phyloP scores from a whole-genome alignment of 73 alveolate species.

The Blepharisma stoltei region DNA sequence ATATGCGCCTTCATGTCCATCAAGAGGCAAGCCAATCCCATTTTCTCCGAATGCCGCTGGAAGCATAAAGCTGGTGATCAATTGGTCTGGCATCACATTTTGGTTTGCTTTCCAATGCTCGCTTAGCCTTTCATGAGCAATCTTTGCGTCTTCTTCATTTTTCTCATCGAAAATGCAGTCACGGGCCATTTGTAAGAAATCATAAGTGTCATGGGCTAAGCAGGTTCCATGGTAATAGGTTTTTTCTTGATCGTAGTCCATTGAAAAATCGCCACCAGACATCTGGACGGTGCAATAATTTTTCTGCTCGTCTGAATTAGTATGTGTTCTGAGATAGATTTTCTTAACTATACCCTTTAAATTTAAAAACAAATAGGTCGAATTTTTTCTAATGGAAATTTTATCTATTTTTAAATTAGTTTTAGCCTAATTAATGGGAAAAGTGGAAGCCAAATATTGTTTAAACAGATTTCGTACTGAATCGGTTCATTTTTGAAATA shows the following conservation, averaged over 20 bases:
- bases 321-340: constrained; percentile 59
- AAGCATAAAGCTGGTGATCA: constrained; percentile 30
- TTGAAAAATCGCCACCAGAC: constrained; percentile 75
- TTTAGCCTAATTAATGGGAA: too few species aligned
- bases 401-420: too few species aligned
- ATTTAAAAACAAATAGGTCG: too few species aligned
- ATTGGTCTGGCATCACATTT: constrained; percentile 32
- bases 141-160: constrained; percentile 38
- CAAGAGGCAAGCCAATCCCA: constrained; percentile 54
- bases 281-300: constrained; percentile 70
- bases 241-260: constrained; percentile 75
- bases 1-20: constrained; percentile 40
- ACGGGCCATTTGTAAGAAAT: constrained; percentile 59
- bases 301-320: constrained; percentile 69
- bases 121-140: constrained; percentile 38
- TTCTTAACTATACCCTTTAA: too few species aligned
- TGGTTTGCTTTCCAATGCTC: constrained; percentile 29
- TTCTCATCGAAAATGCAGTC: constrained; percentile 69
- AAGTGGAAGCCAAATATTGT: too few species aligned
- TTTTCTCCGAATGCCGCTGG: constrained; percentile 50
- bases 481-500: too few species aligned
- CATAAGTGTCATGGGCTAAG: constrained; percentile 68
- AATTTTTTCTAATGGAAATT: too few species aligned
- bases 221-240: constrained; percentile 68
- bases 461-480: too few species aligned